Evolutionary conservation across 2,329 filamentous ascomycete genomes (phyloP), one percentile per base, ranked within the genome.

Genomic region (Talaromyces sp.): DNA sequence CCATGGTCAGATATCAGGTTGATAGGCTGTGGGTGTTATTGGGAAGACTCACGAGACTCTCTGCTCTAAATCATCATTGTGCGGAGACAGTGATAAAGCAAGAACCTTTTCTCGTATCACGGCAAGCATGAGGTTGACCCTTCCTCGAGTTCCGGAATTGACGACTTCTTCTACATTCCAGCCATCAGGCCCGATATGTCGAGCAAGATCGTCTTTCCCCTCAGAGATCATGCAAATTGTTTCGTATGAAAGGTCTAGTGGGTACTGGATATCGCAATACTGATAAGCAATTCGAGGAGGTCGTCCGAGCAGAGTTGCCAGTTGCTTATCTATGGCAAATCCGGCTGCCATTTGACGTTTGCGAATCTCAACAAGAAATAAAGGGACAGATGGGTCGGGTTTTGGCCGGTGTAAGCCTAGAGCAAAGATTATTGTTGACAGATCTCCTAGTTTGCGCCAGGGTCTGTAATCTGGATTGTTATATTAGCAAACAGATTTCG

Each of bases 281-380:
- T 73, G 73, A 41, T 73, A 71, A 27, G 72, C 71, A 7, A 82
- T 77, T 3, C 80, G 74, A 3, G 80, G 79, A 0, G 81, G 81
- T 1, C 81, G 75, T 2, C 81, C 81, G 1, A 83, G 73, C 41
- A 82, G 81, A 2, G 82, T 77, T 0, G 79, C 77, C 2, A 82
- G 67, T 31, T 78, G 78, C 64, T 82, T 83, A 66, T 83, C 81
- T 0, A 76, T 73, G 0, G 76, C 75, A 62, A 81, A 83, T 4
- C 75, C 74, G 1, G 74, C 73, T 1, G 75, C 74, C 68, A 82
- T 80, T 1, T 72, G 70, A 2, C 73, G 70, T 41, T 73, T 73
- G 14, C 79, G 72, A 1, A 81, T 67, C 33, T 79, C 72, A 0
- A 66, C 62, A 0, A 82, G 65, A 19, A 80, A 81, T 1, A 69